phyloP scores from a whole-genome alignment of 2,329 filamentous ascomycete genomes.

The Scleromitrula shiraiana region DNA sequence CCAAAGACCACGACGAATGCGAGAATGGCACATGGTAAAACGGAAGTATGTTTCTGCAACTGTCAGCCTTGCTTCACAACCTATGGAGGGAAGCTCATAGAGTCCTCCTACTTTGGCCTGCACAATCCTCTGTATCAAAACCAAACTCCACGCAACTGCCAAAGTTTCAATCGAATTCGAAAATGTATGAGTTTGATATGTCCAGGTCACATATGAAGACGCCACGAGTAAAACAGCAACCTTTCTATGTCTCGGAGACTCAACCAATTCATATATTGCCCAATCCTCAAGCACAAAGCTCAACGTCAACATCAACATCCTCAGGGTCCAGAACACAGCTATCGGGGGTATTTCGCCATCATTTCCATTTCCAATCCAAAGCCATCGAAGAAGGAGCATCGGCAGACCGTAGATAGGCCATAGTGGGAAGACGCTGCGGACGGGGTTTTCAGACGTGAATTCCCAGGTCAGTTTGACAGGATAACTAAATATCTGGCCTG shows the following conservation, averaged over 20 bases:
- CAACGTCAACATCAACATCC: conserved; percentile 84
- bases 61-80: conserved; percentile 16
- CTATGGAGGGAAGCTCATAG: too few relatives aligned
- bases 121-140: conserved; percentile 80
- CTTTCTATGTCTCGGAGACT: conserved; percentile 61
- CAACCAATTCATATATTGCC: conserved; percentile 87
- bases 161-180: conserved; percentile 96
- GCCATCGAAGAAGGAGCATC: conserved; percentile 86
- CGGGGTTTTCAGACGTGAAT: conserved; percentile 79
- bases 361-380: conserved; percentile 77
- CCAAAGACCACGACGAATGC: conserved; percentile 78
- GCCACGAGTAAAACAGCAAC: conserved; percentile 77
- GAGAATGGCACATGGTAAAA: conserved; percentile 68
- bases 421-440: conserved; percentile 93
- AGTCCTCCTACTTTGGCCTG: conserved; percentile 67
- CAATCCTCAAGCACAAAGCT: conserved; percentile 98
- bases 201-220: conserved; percentile 98
- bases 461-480: conserved; percentile 91
- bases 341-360: conserved; percentile 74
- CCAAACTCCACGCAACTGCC: conserved; percentile 85
- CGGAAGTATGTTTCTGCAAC: conserved; percentile 60
- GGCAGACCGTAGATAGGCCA: conserved; percentile 93
- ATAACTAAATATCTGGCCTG: conserved; percentile 89
- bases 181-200: conserved; percentile 96
- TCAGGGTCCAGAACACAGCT: conserved; percentile 80